Percentiles rank a stretch among this genome's conserved stretches.
Evolutionary conservation across 2,329 filamentous ascomycete species (phyloP).

Genomic region (Trichoderma sp.): DNA sequence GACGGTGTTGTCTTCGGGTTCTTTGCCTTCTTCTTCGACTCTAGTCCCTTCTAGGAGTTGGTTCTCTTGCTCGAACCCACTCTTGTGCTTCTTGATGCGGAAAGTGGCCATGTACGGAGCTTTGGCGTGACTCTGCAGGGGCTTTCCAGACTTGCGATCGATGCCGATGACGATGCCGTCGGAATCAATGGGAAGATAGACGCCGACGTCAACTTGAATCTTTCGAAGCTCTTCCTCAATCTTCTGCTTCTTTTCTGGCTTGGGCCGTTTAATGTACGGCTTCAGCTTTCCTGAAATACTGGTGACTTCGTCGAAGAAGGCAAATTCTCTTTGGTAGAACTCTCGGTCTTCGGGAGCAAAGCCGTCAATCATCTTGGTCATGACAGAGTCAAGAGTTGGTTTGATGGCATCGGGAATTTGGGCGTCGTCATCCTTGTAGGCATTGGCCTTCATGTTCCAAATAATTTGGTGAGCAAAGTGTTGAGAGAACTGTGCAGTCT

Average conservation of each 20-base stretch:
- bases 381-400: slow-evolving; percentile 88
- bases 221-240: slow-evolving; percentile 98
- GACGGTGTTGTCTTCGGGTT: slow-evolving; percentile 60
- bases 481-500: slow-evolving; percentile 97
- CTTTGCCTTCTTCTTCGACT: slow-evolving; percentile 41
- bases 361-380: slow-evolving; percentile 77
- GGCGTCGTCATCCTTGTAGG: slow-evolving; percentile 95
- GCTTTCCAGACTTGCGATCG: slow-evolving; percentile 96
- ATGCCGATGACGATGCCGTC: slow-evolving; percentile 98
- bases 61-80: slow-evolving; percentile 56
- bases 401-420: slow-evolving; percentile 90
- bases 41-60: slow-evolving; percentile 54
- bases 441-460: slow-evolving; percentile 99
- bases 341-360: slow-evolving; percentile 78
- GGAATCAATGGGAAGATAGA: slow-evolving; percentile 95
- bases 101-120: slow-evolving; percentile 99
- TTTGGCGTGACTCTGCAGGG: slow-evolving; percentile 96
- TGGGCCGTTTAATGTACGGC: slow-evolving; percentile 86
- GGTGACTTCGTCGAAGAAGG: slow-evolving; percentile 98
- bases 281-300: slow-evolving; percentile 93
- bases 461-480: slow-evolving; percentile 99
- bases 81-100: slow-evolving; percentile 82
- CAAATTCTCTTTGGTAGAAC: slow-evolving; percentile 94
- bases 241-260: slow-evolving; percentile 98
- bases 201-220: slow-evolving; percentile 94